phyloP scores from a whole-genome alignment of 495 filamentous ascomycete genomes.

The Pyrenula massariospora region DNA sequence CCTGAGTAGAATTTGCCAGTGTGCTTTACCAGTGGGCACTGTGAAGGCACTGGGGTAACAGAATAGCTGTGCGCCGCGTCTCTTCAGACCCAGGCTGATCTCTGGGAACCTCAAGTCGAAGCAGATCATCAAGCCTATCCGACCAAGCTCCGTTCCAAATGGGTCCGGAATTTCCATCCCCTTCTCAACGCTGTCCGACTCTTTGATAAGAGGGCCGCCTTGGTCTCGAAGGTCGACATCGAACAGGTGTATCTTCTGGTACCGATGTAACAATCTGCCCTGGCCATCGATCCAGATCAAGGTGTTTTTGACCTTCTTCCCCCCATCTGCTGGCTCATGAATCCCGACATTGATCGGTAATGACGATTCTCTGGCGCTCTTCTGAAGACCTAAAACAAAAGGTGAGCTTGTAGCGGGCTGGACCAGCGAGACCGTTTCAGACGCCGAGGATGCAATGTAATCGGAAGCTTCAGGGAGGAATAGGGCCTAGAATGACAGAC shows the following conservation, averaged over 20 bases:
- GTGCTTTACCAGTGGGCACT: conserved; percentile 70
- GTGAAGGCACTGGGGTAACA: conserved; percentile 90
- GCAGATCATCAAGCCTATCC: conserved; percentile 55
- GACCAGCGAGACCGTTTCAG: conserved; percentile 57
- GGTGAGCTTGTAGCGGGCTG: conserved; percentile 39
- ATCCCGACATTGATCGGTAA: conserved; percentile 81
- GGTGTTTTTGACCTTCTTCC: conserved; percentile 47
- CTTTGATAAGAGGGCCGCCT: conserved; percentile 45
- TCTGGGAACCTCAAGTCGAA: conserved; percentile 89
- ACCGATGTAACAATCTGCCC: conserved; percentile 48
- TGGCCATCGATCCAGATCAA: conserved; percentile 58
- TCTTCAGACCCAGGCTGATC: conserved; percentile 51
- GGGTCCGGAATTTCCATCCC: conserved; percentile 2
- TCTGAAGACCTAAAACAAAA: conserved; percentile 64
- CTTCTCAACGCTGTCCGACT: conserved; percentile 37
- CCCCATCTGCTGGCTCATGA: conserved; percentile 57
- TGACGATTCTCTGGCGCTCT: conserved; percentile 43
- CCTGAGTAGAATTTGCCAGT: conserved; percentile 71
- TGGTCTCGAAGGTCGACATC: conserved; percentile 52
- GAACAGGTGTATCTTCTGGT: conserved; percentile 73
- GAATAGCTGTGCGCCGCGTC: conserved; percentile 61
- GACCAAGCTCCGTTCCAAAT: neutral
- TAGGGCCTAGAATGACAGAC: conserved; percentile 42
- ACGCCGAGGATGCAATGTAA: conserved; percentile 60
- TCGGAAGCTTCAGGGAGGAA: conserved; percentile 90